phyloP scores from a whole-genome alignment of 1,139 yeast genomes.

The Geotrichum carabidarum region DNA sequence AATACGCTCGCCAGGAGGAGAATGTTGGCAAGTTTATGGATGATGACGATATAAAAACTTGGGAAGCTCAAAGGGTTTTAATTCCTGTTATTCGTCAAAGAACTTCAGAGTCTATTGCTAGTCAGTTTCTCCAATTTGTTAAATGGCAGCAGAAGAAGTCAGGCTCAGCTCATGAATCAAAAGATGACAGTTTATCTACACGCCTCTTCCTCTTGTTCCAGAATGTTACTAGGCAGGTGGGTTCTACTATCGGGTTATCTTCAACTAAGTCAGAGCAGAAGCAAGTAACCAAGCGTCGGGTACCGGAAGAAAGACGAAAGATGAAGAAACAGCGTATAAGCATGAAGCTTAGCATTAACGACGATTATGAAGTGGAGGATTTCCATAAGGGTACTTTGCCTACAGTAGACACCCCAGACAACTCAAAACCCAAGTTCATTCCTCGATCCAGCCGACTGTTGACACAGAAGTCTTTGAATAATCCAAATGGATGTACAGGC shows the following conservation, averaged over 20 bases:
- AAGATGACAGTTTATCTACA: neutral
- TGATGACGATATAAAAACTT: conserved; percentile 4
- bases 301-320: neutral
- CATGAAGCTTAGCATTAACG: conserved; percentile 3
- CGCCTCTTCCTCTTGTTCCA: neutral
- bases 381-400: neutral
- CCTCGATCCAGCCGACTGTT: conserved; percentile 5
- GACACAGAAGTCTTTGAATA: neutral
- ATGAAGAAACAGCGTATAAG: conserved; percentile 1
- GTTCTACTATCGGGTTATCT: neutral
- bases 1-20: neutral
- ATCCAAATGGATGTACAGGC: neutral
- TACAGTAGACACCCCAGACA: neutral
- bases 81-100: conserved; percentile 3
- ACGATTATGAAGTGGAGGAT: conserved; percentile 4
- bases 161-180: neutral
- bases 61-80: conserved; percentile 5
- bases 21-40: conserved; percentile 3
- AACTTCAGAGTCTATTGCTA: conserved; percentile 1
- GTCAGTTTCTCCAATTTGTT: conserved; percentile 1
- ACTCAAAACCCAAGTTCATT: conserved; percentile 1
- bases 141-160: conserved; percentile 6
- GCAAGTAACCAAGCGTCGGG: neutral
- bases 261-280: neutral
- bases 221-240: neutral